phyloP scores from a whole-genome alignment of 345 rosid genomes.

The Litchi chinensis region DNA sequence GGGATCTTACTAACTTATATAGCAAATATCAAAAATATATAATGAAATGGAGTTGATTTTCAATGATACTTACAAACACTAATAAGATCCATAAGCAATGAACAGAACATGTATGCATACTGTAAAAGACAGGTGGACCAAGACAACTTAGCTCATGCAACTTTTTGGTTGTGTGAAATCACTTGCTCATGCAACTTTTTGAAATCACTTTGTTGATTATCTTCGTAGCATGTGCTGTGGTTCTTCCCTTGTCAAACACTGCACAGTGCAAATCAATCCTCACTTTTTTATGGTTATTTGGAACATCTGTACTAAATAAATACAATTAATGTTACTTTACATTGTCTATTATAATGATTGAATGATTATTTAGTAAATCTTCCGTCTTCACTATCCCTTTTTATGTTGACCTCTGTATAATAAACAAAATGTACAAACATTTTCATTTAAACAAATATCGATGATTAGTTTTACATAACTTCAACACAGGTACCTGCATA shows the following conservation, averaged over 20 bases:
- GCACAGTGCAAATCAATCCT: neutral
- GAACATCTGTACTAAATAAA: neutral
- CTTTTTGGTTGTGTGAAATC: slow-evolving; percentile 5
- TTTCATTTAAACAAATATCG: too few species aligned
- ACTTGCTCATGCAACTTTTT: neutral
- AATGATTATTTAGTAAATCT: neutral
- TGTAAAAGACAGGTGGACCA: neutral
- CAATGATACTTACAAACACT: neutral
- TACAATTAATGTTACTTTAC: neutral
- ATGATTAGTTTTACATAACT: too few species aligned
- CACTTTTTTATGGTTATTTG: slow-evolving; percentile 4
- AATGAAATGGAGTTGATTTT: too few species aligned
- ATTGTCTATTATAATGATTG: neutral
- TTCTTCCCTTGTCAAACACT: slow-evolving; percentile 12
- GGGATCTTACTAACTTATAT: too few species aligned
- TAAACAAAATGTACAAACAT: too few species aligned
- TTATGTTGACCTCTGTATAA: too few species aligned
- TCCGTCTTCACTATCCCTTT: neutral
- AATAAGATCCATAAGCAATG: neutral
- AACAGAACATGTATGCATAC: neutral
- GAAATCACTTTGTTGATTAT: neutral
- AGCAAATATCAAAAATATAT: too few species aligned
- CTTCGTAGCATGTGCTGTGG: slow-evolving; percentile 2
- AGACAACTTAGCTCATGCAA: slow-evolving; percentile 2
- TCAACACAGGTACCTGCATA: too few species aligned